Evolutionary conservation across 129 eudicot species (phyloP), one percentile per base, ranked within the genome.

Genomic region (Chrysanthemum lavandulifolium): DNA sequence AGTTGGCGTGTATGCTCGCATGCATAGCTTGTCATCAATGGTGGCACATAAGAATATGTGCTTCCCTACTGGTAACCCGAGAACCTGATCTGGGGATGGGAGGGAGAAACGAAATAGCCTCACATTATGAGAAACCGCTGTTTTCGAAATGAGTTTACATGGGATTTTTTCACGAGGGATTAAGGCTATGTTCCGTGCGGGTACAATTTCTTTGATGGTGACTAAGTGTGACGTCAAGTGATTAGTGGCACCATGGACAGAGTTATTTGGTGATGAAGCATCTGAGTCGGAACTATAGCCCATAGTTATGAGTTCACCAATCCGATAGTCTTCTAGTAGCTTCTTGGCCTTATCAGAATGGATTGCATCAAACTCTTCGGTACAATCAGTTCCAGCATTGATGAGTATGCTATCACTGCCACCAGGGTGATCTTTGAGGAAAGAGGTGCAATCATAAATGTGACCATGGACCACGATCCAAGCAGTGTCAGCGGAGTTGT

Each of bases 391-490:
- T 61, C 99, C 99, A 0, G 99, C 97, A 29, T 95, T 95, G 81
- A 95, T 88, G 56, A 95, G 89, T 29, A 95, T 95, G 77, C 97
- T 90, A 71, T 90, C 99, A 14, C 86, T 50, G 27, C 99, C 99
- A 7, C 99, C 99, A 0, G 99, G 99, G 53, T 95, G 99, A 73
- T 88, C 96, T 29, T 88, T 86, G 54, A 95, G 88, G 86, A 95
- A 95, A 10, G 80, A 67, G 14, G 97, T 86, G 84, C 89, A 83
- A 65, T 95, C 91, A 75, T 95, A 95, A 61, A 95, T 82, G 83
- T 95, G 93, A 64, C 96, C 99, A 19, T 95, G 94, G 85, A 95
- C 99, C 29, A 95, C 82, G 77, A 95, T 95, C 99, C 99, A 95
- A 0, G 99, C 89, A 0, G 99, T 90, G 70, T 94, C 97, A 4